A percentile compares a stretch with the other conserved stretches of the same genome.
Evolutionary conservation across 2,329 filamentous ascomycete genomes (phyloP).

Genomic region (Epichloe elymi): DNA sequence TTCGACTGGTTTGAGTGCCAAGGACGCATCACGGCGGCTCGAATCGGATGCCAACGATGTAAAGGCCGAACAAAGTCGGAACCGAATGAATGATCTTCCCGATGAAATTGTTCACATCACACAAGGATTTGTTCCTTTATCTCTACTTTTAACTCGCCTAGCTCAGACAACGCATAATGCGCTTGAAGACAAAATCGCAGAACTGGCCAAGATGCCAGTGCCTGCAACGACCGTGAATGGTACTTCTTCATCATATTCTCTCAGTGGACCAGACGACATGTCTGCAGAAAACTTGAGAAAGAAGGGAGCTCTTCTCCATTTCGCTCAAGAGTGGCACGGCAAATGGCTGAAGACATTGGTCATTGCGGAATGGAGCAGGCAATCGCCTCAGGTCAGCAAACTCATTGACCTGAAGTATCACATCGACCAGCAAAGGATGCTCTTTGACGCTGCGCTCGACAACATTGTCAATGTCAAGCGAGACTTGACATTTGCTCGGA

Average conservation of each 20-base stretch:
- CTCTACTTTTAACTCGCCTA: conserved; percentile 60
- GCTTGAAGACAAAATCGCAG: conserved; percentile 54
- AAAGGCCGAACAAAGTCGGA: background rate
- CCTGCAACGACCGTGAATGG: conserved; percentile 38
- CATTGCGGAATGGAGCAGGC: conserved; percentile 78
- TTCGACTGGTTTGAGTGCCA: conserved; percentile 14
- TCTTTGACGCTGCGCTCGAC: conserved; percentile 47
- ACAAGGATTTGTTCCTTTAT: conserved; percentile 62
- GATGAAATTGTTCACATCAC: conserved; percentile 59
- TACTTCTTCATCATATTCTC: conserved; percentile 21
- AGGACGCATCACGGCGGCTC: conserved; percentile 4
- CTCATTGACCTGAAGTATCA: conserved; percentile 78
- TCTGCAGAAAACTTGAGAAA: conserved; percentile 58
- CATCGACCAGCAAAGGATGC: conserved; percentile 47
- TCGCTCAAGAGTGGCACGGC: conserved; percentile 65
- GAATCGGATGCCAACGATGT: background rate
- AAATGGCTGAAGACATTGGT: conserved; percentile 91
- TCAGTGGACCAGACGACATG: conserved; percentile 35
- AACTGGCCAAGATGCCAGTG: conserved; percentile 56
- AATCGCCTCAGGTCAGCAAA: conserved; percentile 65
- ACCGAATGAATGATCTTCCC: conserved; percentile 42
- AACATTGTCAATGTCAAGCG: conserved; percentile 60
- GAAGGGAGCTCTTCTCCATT: conserved; percentile 62
- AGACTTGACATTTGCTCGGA: conserved; percentile 56
- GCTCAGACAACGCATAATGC: conserved; percentile 75